Evolutionary conservation across 352 stramenopile genomes (phyloP), one percentile per base, ranked within the genome.

Genomic region (Pilasporangium apinafurcum): DNA sequence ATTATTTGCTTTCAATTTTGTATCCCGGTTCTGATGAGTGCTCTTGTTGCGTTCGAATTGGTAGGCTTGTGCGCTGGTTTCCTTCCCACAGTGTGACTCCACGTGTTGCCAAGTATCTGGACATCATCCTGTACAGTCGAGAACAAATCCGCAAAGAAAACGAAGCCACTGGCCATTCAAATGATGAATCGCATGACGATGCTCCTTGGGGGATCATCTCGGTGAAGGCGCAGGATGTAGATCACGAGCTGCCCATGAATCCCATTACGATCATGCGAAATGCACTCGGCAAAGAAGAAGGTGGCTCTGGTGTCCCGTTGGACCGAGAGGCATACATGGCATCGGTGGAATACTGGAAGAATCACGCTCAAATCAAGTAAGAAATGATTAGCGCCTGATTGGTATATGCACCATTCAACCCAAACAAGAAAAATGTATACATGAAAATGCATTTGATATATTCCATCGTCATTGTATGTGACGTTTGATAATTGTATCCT

Each of bases 201-300:
- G 74, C 87, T 5, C 81, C 87, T 42, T 97, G 86, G 86, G 86
- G 88, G 17, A 98, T 99, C 61, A 83, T 98, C 32, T 97, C 85
- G 27, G 95, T 99, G 52, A 99, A 98, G 68, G 86, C 95, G 26
- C 96, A 99, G 66, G 86, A 98, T 59, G 86, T 97, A 8, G 76
- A 96, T 52, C 57, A 90, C 47, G 95, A 99, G 59, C 69, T 98
- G 25, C 96, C 96, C 22, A 99, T 99, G 96, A 96, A 96, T 50
- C 96, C 96, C 5, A 98, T 98, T 63, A 98, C 95, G 10, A 87
- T 97, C 57, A 98, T 99, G 92, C 72, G 95, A 30, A 99, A 99
- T 75, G 92, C 95, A 34, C 64, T 99, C n/a, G 95, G 96, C 28
- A 96, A 96, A 61, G 91, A 97, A 24, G 69, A 98, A 54, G 95